A percentile compares a stretch with the other conserved stretches of the same genome.
These are phyloP conservation scores for Russula ochroleuca DNA, from an alignment of 768 basidiomycete genomes.

Conservation along the genomic window DNA sequence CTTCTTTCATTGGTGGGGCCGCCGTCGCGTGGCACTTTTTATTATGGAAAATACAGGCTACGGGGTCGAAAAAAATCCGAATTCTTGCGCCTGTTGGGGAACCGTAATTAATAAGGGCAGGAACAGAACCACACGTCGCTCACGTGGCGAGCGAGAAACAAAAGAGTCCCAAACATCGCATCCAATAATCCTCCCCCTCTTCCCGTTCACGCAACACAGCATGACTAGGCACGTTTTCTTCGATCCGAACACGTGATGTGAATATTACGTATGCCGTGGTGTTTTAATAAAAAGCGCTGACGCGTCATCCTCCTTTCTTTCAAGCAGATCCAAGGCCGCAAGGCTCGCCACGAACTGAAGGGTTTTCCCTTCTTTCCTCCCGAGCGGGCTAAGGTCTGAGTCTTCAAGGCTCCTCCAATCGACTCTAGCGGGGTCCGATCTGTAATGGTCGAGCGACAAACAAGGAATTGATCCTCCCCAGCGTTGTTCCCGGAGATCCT, in stretches of 20 bases:
- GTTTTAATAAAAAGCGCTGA: not conserved
- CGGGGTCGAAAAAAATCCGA: not conserved
- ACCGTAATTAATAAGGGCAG: not conserved
- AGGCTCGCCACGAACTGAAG: constrained; percentile 58
- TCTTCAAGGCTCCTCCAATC: constrained; percentile 58
- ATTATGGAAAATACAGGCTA: not conserved
- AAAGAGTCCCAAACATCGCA: not conserved
- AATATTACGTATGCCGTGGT: constrained; percentile 10
- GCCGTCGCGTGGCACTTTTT: constrained; percentile 22
- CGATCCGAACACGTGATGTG: constrained; percentile 14
- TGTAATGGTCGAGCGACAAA: constrained; percentile 58
- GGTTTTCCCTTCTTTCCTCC: constrained; percentile 35
- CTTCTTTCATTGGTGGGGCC: constrained; percentile 6
- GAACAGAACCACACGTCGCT: constrained; percentile 21
- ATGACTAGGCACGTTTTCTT: not conserved
- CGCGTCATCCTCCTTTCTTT: not conserved
- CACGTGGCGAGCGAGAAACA: constrained; percentile 23
- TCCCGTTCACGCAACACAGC: not conserved
- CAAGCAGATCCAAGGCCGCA: constrained; percentile 57
- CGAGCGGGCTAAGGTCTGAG: constrained; percentile 87
- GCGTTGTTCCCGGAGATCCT: constrained; percentile 44
- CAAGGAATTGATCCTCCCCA: constrained; percentile 49
- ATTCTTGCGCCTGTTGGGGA: not conserved
- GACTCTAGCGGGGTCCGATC: constrained; percentile 59
- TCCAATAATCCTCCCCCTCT: not conserved